Base-by-base conservation (phyloP, 78 protist species). In the Emiliania huxleyi region DNA sequence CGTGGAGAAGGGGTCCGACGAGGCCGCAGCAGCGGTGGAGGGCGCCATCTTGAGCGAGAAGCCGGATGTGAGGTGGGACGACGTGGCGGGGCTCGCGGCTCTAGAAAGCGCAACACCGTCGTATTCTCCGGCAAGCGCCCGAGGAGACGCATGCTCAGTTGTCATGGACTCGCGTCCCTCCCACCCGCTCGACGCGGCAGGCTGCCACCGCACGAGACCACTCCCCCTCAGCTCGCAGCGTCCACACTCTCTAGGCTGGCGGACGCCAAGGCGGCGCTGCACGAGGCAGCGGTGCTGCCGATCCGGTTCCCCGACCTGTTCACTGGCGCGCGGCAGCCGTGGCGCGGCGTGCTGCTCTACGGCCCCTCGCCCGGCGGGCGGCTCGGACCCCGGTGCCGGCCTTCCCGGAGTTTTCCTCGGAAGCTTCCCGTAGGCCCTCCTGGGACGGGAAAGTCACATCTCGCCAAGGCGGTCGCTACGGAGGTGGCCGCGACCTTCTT, bases 381-480 rank as follows among this genome's bases (percentile, higher is more conserved):
- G 15, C 55, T 40, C 89, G 2, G 62, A 83, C 91, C 1, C 35
- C 37, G 18, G 19, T 45, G 22, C 26, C 21, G 71, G 56, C 94
- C 99, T 98, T 35, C 99, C 99, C n/a, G 99, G 99, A 33, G n/a
- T n/a, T n/a, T n/a, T n/a, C n/a, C n/a, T n/a, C n/a, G n/a, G n/a
- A n/a, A n/a, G n/a, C n/a, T n/a, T n/a, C n/a, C n/a, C n/a, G n/a
- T n/a, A n/a, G n/a, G n/a, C n/a, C n/a, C n/a, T n/a, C 62, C 8
- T 52, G 8, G 29, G 62, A 98, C 99, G 11, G 99, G 99, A 62
- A 99, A 99, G 95, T 83, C 97, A 0, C 97, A 95, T 93, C 96
- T 99, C 40, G 99, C 99, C 40, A 98, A 97, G 95, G 99, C 99
- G 1, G 99, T 98, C 0, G 99, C 99, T 15, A 97, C 99, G 22